These are phyloP conservation scores for Hortiboletus flavorubellus DNA, from an alignment of 768 basidiomycete genomes.

Conservation along the genomic window DNA sequence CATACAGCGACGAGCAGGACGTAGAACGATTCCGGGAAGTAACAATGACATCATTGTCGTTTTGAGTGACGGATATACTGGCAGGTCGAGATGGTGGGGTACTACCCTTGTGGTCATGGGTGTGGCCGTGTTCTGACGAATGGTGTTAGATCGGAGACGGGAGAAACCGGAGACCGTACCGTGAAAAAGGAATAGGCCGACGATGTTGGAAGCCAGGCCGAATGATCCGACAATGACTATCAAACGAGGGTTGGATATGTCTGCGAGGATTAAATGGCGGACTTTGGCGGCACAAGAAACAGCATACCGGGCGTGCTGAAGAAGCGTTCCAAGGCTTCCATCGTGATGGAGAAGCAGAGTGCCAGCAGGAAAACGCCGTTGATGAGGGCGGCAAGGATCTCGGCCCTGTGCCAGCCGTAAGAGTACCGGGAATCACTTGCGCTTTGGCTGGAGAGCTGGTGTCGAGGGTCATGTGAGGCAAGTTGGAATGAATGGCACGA, in stretches of 20 bases:
- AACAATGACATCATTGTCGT: conserved; percentile 21
- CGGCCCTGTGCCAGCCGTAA: conserved; percentile 99
- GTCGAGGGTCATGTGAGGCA: conserved; percentile 3
- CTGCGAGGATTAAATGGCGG: conserved; percentile 37
- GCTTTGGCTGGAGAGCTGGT: conserved; percentile 61
- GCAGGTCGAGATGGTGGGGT: conserved; percentile 37
- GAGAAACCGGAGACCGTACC: conserved; percentile 45
- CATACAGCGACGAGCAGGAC: conserved; percentile 64
- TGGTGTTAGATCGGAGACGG: conserved; percentile 6
- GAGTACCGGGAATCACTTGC: conserved; percentile 76
- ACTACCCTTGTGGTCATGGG: conserved; percentile 43
- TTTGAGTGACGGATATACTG: conserved; percentile 31
- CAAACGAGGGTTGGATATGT: conserved; percentile 84
- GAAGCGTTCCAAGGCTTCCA: conserved; percentile 91
- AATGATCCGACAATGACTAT: conserved; percentile 88
- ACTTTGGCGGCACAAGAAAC: neutral
- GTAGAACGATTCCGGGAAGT: conserved; percentile 34
- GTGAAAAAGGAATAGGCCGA: conserved; percentile 93
- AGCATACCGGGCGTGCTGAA: conserved; percentile 71
- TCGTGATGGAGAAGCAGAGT: conserved; percentile 90
- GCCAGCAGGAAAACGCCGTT: conserved; percentile 98
- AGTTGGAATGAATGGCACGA: conserved; percentile 4
- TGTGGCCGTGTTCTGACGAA: conserved; percentile 61
- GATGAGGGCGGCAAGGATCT: conserved; percentile 90
- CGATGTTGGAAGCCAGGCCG: conserved; percentile 87